Base-by-base conservation (phyloP, 2,329 filamentous ascomycete genomes). In the Xylariaceae sp. region DNA sequence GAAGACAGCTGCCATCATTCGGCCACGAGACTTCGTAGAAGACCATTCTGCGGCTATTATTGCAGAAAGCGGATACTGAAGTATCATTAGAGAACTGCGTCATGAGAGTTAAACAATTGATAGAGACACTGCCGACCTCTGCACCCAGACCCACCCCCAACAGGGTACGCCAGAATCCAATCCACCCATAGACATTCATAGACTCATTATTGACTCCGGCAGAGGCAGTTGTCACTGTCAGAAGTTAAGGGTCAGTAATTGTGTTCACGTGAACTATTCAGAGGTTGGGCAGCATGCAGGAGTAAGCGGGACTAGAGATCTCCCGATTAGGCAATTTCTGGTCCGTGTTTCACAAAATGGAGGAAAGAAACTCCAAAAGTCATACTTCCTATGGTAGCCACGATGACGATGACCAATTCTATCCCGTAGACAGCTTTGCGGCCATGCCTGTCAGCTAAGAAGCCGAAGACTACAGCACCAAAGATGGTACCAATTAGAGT, bases 11-110 rank as follows among this genome's bases (percentile, higher is more conserved):
- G 87, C 84, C 62, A 90, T 76, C 87, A 89, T 89, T 17, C 80
- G 83, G n/a, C 82, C 83, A 45, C 87, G 77, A n/a, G 86, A 85
- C 44, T 81, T 82, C 0, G 85, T 88, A 50, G 80, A 83, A 4
- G 81, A 76, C 76, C 81, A 89, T 77, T 90, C 87, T 0, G 87
- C 82, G 0, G 86, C 87, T 29, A 90, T 90, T 7, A 89, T 83
- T 0, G 87, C 86, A 40, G 80, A 84, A 2, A 90, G 74, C 1
- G 87, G 87, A 67, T 89, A 89, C 71, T 89, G 12, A 16, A 19
- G 3, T 9, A n/a, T 23, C 14, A 26, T 36, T 36, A 55, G 45
- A 45, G n/a, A 28, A 41, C 7, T 39, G 11, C 12, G 5, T 26
- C 4, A 11, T 3, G 11, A 2, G n/a, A 14, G 17, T 24, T 17